Base-by-base conservation (phyloP, 2,329 filamentous ascomycete genomes). In the Zasmidium cellare region DNA sequence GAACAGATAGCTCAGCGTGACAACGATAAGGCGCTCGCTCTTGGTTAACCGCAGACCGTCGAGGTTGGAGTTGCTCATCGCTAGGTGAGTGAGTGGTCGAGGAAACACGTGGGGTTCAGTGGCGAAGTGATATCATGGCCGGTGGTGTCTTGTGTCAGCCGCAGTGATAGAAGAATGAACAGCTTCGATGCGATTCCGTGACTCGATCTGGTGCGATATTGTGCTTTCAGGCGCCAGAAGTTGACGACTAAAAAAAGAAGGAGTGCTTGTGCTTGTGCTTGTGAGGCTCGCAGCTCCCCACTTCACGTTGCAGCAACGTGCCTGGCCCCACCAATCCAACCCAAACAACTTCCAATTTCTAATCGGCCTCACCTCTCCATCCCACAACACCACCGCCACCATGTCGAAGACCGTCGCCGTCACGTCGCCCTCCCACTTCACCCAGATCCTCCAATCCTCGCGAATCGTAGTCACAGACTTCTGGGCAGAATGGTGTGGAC, bases 401-500 rank as follows among this genome's bases (percentile, higher is more conserved):
- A 80, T 80, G 78, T 76, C 77, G 38, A 73, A 75, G 58, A 74
- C 74, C 7, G 72, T 79, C 46, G 67, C 76, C 57, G 77, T 80
- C 59, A 70, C 73, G 44, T 79, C 77, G 48, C 72, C 77, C 12
- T 38, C 55, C 22, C 86, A 93, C 71, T 88, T 96, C 69, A 82
- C 81, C 67, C 76, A 78, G 28, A 76, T 94, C 60, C 81, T 96
- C 61, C 83, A 83, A 61, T 85, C 83, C 55, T 92, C 90, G 31
- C 85, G 84, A 65, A 85, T 96, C 59, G 90, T 97, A 45, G 87
- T 97, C 55, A 87, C 47, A 12, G 47, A 49, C 47, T 97, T 97
- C 81, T 93, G 90, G 70, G 91, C 92, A 69, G 87, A 91, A 70
- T 94, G 89, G 87, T 96, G 90, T 71, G 87, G 80, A 31, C 89